Conservation (phyloP, 2,329 filamentous ascomycete species). For the Pestalotiopsis sp. region DNA sequence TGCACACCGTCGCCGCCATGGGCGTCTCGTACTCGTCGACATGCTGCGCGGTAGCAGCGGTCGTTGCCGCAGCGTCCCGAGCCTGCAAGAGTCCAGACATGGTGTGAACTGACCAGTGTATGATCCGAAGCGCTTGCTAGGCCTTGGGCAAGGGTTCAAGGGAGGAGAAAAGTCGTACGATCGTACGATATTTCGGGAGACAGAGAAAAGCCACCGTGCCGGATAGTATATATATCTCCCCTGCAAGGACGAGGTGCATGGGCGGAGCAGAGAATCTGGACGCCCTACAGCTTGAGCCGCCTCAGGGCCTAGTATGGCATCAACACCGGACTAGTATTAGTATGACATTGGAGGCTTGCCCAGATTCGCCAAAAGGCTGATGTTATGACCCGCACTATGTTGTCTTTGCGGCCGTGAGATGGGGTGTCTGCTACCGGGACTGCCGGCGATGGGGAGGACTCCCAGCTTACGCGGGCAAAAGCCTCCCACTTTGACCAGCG, state of each 20-base stretch:
- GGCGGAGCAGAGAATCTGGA: neutral
- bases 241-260: neutral
- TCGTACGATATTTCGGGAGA: neutral
- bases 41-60: neutral
- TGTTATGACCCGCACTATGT: neutral
- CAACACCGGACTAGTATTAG: neutral
- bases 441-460: no score
- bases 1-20: conserved; percentile 17
- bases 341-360: neutral
- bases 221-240: neutral
- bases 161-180: neutral
- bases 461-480: no score
- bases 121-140: neutral
- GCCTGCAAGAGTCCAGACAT: neutral
- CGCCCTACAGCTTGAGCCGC: neutral
- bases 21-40: neutral
- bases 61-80: neutral
- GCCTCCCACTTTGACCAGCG: no score
- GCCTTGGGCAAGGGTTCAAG: neutral
- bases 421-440: no score
- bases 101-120: neutral
- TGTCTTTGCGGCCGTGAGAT: neutral
- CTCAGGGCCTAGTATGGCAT: neutral
- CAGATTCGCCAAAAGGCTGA: neutral
- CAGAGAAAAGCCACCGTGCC: neutral